phyloP scores from a whole-genome alignment of 1,284 basidiomycete genomes.

The Moniliophthora roreri region DNA sequence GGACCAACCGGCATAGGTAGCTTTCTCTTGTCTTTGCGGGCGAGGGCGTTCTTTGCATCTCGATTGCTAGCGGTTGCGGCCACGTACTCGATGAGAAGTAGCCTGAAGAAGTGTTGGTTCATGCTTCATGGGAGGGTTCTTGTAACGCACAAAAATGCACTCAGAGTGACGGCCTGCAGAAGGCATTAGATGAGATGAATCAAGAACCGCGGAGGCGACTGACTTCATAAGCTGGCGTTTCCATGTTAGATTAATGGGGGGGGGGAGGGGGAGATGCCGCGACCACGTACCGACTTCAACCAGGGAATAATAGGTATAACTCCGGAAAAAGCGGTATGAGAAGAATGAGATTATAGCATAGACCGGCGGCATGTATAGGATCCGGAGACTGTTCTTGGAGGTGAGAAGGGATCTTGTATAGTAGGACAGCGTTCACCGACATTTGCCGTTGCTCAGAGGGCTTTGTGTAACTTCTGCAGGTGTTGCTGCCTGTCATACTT shows the following conservation, averaged over 20 bases:
- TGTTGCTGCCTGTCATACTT: background rate
- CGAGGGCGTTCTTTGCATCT: slow-evolving; percentile 64
- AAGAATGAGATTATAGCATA: slow-evolving; percentile 89
- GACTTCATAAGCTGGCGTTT: slow-evolving; percentile 36
- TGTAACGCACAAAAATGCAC: slow-evolving; percentile 69
- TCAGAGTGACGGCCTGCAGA: slow-evolving; percentile 68
- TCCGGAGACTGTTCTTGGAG: slow-evolving; percentile 51
- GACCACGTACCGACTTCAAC: slow-evolving; percentile 63
- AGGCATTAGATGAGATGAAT: slow-evolving; percentile 2
- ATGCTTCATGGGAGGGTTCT: slow-evolving; percentile 4
- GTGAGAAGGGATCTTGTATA: slow-evolving; percentile 1
- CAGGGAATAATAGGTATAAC: slow-evolving; percentile 81
- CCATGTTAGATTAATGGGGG: slow-evolving; percentile 13
- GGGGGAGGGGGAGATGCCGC: background rate
- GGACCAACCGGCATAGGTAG: slow-evolving; percentile 70
- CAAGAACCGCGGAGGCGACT: background rate
- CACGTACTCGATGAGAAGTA: slow-evolving; percentile 85
- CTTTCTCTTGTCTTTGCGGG: slow-evolving; percentile 76
- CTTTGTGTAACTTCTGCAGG: slow-evolving; percentile 60
- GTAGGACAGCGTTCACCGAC: slow-evolving; percentile 36
- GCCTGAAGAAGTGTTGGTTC: slow-evolving; percentile 38
- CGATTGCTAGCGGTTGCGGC: slow-evolving; percentile 64
- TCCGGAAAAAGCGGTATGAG: slow-evolving; percentile 82
- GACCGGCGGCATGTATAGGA: slow-evolving; percentile 79
- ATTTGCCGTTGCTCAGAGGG: slow-evolving; percentile 75